phyloP scores from a whole-genome alignment of 140 eudicot species.

The Erigeron philadelphicus region DNA sequence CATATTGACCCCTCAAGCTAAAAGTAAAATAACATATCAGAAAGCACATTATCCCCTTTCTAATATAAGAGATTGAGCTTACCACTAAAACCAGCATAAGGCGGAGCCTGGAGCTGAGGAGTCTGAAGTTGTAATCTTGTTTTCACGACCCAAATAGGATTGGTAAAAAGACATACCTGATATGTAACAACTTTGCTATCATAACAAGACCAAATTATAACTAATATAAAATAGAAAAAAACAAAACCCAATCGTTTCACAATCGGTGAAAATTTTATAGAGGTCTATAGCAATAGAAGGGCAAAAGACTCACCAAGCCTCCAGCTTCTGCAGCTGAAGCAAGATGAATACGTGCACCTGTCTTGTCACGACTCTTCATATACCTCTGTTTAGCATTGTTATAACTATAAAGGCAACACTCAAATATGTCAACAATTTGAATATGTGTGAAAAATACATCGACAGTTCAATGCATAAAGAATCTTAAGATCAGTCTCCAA shows the following conservation, averaged over 20 bases:
- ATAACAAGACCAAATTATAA: background rate
- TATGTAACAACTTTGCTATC: constrained; percentile 6
- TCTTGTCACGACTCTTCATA: constrained; percentile 45
- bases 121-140: constrained; percentile 98
- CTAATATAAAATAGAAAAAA: background rate
- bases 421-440: constrained; percentile 8
- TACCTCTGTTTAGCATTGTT: constrained; percentile 91
- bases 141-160: constrained; percentile 96
- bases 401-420: constrained; percentile 47
- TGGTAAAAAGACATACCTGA: constrained; percentile 85
- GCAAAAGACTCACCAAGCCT: constrained; percentile 65
- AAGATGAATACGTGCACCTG: constrained; percentile 68
- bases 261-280: background rate
- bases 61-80: constrained; percentile 24
- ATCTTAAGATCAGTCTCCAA: background rate
- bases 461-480: background rate
- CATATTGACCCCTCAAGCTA: background rate
- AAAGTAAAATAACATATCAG: background rate
- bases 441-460: background rate
- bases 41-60: constrained; percentile 9
- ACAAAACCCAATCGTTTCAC: background rate
- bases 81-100: constrained; percentile 86
- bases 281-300: background rate
- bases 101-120: constrained; percentile 65
- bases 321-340: constrained; percentile 99